Conservation (phyloP, 2,329 filamentous ascomycete species). For the Juglanconis juglandina region DNA sequence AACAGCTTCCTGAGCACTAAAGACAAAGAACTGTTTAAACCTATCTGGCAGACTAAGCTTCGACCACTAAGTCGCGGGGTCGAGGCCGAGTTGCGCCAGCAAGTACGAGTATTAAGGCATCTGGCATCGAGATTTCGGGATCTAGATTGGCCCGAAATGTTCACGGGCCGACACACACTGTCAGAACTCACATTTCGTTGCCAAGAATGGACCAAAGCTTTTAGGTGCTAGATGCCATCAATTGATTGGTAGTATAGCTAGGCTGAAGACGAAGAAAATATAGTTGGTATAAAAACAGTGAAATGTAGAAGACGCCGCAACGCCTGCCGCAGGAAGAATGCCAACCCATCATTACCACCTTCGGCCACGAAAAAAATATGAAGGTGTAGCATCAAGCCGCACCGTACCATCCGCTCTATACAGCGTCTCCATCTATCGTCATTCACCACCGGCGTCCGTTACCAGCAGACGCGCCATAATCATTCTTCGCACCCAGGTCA, state of each 20-base stretch:
- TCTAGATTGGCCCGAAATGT: no score
- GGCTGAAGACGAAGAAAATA: not conserved
- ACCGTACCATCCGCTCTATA: not conserved
- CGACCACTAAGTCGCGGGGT: no score
- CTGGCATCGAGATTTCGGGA: no score
- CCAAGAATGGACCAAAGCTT: not conserved
- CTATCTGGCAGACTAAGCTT: no score
- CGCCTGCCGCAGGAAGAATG: not conserved
- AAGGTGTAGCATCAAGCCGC: not conserved
- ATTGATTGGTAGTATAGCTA: not conserved
- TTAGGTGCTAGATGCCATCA: not conserved
- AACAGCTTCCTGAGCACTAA: no score
- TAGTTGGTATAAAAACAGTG: not conserved
- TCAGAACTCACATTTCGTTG: not conserved
- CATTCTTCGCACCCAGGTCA: slow-evolving; percentile 23
- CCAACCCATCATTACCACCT: not conserved
- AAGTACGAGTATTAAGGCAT: no score
- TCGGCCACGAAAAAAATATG: not conserved
- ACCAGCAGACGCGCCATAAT: slow-evolving; percentile 19
- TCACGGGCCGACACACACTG: no score
- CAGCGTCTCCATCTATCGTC: slow-evolving; percentile 13
- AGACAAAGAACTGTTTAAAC: no score
- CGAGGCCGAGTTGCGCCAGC: no score
- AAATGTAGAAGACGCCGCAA: no score
- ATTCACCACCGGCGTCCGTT: slow-evolving; percentile 18